Conservation (phyloP, 1,284 basidiomycete genomes). For the Mycena citricolor region DNA sequence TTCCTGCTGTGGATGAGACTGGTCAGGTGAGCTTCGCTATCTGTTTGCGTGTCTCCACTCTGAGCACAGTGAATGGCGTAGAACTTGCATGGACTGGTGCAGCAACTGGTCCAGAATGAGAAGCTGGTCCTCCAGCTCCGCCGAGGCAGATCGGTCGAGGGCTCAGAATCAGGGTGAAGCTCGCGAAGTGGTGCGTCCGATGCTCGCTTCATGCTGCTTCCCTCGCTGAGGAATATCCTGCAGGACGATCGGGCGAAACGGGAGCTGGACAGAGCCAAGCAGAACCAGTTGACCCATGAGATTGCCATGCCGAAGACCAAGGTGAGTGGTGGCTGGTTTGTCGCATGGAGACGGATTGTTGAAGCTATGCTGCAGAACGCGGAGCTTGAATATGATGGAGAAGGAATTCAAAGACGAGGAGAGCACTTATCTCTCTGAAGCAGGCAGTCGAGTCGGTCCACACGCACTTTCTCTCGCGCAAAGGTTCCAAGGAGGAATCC, state of each 20-base stretch:
- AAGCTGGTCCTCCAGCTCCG: slow-evolving; percentile 77
- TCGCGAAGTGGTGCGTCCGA: slow-evolving; percentile 53
- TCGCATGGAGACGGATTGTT: no score
- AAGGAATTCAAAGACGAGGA: slow-evolving; percentile 77
- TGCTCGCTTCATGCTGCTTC: slow-evolving; percentile 8
- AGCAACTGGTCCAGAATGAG: slow-evolving; percentile 81
- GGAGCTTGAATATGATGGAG: no score
- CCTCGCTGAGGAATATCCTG: slow-evolving; percentile 1
- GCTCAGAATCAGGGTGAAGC: slow-evolving; percentile 56
- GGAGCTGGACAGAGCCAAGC: slow-evolving; percentile 74
- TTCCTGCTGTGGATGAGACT: no score
- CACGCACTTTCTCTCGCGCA: slow-evolving; percentile 62
- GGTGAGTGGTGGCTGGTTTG: slow-evolving; percentile 47
- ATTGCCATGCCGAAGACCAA: slow-evolving; percentile 69
- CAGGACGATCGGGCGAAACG: slow-evolving; percentile 79
- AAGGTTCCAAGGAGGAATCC: slow-evolving; percentile 46
- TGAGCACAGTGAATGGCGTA: no score
- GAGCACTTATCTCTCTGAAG: slow-evolving; percentile 72
- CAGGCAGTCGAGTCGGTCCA: slow-evolving; percentile 84
- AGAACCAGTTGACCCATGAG: slow-evolving; percentile 77
- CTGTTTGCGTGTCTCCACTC: no score
- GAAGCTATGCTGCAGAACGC: no score
- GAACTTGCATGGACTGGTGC: slow-evolving; percentile 77
- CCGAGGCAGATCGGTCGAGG: slow-evolving; percentile 67
- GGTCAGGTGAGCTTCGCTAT: no score